Conservation (phyloP, 345 rosid species). For the Murraya paniculata region DNA sequence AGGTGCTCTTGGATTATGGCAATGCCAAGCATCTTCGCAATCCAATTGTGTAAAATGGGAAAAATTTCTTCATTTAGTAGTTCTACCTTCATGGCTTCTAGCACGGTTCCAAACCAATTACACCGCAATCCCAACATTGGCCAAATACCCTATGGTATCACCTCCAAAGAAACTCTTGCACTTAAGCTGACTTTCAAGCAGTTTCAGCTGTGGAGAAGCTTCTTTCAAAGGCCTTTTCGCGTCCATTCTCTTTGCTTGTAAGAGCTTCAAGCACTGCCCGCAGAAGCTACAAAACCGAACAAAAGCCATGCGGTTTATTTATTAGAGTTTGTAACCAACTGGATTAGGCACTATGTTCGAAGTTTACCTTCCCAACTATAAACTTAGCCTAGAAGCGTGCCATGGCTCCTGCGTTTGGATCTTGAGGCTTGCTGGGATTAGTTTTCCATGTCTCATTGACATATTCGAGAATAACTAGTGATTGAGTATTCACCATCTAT, state of each 20-base stretch:
- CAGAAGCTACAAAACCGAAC: slow-evolving; percentile 1
- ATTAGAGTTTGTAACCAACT: not conserved
- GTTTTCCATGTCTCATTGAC: slow-evolving; percentile 43
- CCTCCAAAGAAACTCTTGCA: slow-evolving; percentile 36
- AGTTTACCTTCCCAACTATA: slow-evolving; percentile 31
- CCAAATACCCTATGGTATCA: slow-evolving; percentile 24
- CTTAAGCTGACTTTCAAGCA: slow-evolving; percentile 28
- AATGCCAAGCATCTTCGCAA: slow-evolving; percentile 14
- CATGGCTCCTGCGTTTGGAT: slow-evolving; percentile 37
- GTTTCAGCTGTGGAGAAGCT: slow-evolving; percentile 11
- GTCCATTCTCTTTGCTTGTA: slow-evolving; percentile 12
- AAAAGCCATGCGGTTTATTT: not conserved
- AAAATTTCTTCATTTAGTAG: slow-evolving; percentile 20
- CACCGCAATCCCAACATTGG: slow-evolving; percentile 24
- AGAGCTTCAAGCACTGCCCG: not conserved
- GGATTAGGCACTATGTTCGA: too few relatives aligned
- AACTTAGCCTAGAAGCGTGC: slow-evolving; percentile 38
- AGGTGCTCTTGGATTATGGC: slow-evolving; percentile 19
- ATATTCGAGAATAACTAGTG: slow-evolving; percentile 34
- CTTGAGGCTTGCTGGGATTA: slow-evolving; percentile 34
- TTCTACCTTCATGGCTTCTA: slow-evolving; percentile 24
- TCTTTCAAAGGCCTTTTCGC: slow-evolving; percentile 23
- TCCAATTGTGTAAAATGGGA: slow-evolving; percentile 25
- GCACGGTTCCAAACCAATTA: slow-evolving; percentile 27
- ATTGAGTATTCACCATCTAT: slow-evolving; percentile 33